phyloP scores from a whole-genome alignment of 331 rosid genomes.

The Malus hybrid region DNA sequence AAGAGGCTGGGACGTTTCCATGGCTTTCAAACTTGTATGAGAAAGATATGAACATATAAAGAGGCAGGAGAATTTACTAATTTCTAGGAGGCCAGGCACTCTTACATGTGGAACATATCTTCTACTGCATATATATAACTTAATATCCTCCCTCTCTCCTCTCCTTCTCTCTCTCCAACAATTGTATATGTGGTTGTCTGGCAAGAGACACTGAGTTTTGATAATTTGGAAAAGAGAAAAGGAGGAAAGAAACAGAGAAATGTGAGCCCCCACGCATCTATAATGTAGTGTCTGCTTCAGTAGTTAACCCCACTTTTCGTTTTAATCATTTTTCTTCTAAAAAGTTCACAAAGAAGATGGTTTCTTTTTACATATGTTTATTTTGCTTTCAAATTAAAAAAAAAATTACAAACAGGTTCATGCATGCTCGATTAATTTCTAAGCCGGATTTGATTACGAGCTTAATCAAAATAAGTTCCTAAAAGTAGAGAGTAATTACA shows the following conservation, averaged over 20 bases:
- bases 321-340: constrained; percentile 26
- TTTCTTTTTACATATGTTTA: constrained; percentile 17
- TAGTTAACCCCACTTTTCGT: constrained; percentile 41
- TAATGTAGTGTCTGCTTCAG: constrained; percentile 48
- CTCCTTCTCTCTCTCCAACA: constrained; percentile 65
- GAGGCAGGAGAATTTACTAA: constrained; percentile 3
- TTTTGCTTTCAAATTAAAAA: constrained; percentile 21
- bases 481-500: constrained; percentile 15
- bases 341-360: constrained; percentile 22
- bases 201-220: constrained; percentile 64
- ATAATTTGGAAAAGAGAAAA: constrained; percentile 39
- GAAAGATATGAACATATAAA: constrained; percentile 8
- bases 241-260: constrained; percentile 40
- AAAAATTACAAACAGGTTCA: constrained; percentile 24
- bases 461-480: constrained; percentile 7
- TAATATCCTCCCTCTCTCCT: constrained; percentile 21
- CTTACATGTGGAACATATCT: constrained; percentile 31
- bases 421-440: constrained; percentile 22
- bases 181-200: constrained; percentile 70
- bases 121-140: constrained; percentile 9
- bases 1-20: constrained; percentile 72
- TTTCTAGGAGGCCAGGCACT: constrained; percentile 28
- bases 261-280: constrained; percentile 65
- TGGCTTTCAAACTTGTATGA: constrained; percentile 21
- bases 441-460: constrained; percentile 1